Base-by-base conservation (phyloP, 2,329 filamentous ascomycete genomes). In the Esteya vermicola region DNA sequence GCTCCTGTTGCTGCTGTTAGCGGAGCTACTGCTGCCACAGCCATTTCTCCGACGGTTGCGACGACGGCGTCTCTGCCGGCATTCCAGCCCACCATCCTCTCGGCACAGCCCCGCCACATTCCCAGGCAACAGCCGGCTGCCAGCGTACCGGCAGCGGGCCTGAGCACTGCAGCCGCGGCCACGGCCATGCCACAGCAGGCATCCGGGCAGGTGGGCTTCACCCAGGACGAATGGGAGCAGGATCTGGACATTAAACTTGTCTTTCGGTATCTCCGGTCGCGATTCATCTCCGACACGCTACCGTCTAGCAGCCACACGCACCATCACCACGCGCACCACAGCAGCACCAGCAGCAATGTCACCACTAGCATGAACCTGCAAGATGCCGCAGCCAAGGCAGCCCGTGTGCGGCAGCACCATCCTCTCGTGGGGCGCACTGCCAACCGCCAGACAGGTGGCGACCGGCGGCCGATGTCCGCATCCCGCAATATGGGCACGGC, bases 211-310 rank as follows among this genome's bases (percentile, higher is more conserved):
- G 49, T 48, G 4, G 46, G 57, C 1, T 76, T 76, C 45, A 73
- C 70, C 1, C 68, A 84, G 50, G 83, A 91, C 27, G 91, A 94
- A 54, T 98, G 91, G 91, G 88, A 96, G 59, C 78, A 81, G 44
- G 84, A 94, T 40, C 70, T 96, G 6, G 88, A 96, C 52, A 75
- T 95, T 48, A 83, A 82, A 54, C 81, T 94, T 56, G 83, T 96
- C 26, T 96, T 96, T 63, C 77, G 79, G 36, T 96, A 91, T 54
- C 69, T 94, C 23, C 75, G 79, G 43, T 81, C 75, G 16, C 78
- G 84, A 43, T 89, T 93, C 57, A 67, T 75, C 43, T 64, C 72
- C 14, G 62, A 64, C 7, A 57, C 63, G 45, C 58, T 36, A 8
- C 16, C 46, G 14, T 19, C 44, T 2, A 31, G 37, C 19, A 42